These are phyloP conservation scores for Backusella circina DNA, from an alignment of 192 early-diverging fungal genomes.

Conservation along the genomic window DNA sequence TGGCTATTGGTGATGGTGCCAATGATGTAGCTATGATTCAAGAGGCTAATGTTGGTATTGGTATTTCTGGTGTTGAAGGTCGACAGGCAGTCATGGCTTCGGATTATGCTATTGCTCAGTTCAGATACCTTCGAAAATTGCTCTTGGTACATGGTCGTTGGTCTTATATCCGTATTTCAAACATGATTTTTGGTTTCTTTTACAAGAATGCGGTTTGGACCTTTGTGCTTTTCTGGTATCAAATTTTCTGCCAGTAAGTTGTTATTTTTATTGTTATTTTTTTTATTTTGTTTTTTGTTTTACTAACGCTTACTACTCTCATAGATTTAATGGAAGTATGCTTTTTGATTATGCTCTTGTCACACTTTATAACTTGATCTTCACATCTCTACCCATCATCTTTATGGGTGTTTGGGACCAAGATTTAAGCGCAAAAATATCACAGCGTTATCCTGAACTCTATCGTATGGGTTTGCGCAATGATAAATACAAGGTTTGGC, in stretches of 20 bases:
- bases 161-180: slow-evolving; percentile 82
- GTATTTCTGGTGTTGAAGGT: slow-evolving; percentile 93
- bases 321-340: slow-evolving; percentile 70
- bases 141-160: slow-evolving; percentile 92
- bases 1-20: slow-evolving; percentile 95
- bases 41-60: slow-evolving; percentile 92
- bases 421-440: slow-evolving; percentile 67
- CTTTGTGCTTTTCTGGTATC: slow-evolving; percentile 86
- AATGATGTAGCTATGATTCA: slow-evolving; percentile 99
- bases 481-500: slow-evolving; percentile 66
- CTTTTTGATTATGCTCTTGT: slow-evolving; percentile 88
- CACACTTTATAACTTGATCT: slow-evolving; percentile 83
- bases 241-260: slow-evolving; percentile 75
- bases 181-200: slow-evolving; percentile 90
- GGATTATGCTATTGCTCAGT: slow-evolving; percentile 93
- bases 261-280: not conserved
- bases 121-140: slow-evolving; percentile 78
- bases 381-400: slow-evolving; percentile 82
- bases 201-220: slow-evolving; percentile 95
- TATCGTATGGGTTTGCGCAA: slow-evolving; percentile 74
- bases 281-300: slow-evolving; percentile 5
- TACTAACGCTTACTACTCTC: not conserved
- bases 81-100: slow-evolving; percentile 90
- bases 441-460: slow-evolving; percentile 71
- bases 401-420: slow-evolving; percentile 76